Evolutionary conservation across 805 yeast species (phyloP).

Genomic region (Suhomyces pyralidae): DNA sequence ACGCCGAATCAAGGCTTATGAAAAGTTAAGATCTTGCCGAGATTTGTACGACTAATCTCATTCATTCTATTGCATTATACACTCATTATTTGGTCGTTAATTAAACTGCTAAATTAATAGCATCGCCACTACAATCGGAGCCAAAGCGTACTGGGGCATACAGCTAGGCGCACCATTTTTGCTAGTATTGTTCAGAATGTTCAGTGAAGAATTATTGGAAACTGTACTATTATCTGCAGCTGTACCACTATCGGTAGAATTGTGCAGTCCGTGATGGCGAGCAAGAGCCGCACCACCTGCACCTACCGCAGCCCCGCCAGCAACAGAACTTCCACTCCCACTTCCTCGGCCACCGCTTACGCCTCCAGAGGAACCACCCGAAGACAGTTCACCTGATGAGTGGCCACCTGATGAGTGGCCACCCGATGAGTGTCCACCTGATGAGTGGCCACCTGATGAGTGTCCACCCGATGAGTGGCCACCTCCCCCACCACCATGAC

Average conservation of each 20-base stretch:
- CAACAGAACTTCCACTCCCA: background rate
- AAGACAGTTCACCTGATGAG: background rate
- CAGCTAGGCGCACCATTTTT: background rate
- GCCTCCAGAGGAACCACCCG: background rate
- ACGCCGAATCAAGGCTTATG: background rate
- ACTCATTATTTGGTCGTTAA: background rate
- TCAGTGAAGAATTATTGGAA: background rate
- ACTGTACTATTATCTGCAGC: background rate
- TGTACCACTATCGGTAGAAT: background rate
- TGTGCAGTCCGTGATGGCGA: background rate
- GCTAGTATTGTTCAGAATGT: background rate
- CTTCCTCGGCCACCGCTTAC: background rate
- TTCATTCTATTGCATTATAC: background rate
- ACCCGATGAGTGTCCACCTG: background rate
- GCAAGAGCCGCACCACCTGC: constrained; percentile 1
- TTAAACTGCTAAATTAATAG: background rate
- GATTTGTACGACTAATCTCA: background rate
- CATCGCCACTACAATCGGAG: background rate
- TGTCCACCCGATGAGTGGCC: background rate
- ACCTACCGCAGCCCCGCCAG: constrained; percentile 2
- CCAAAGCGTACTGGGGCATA: background rate
- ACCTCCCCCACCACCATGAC: background rate
- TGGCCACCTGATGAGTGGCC: background rate
- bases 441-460: background rate
- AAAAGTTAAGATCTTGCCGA: background rate